Conservation (phyloP, 2,329 filamentous ascomycete species). For the Leptodontidium sp. region DNA sequence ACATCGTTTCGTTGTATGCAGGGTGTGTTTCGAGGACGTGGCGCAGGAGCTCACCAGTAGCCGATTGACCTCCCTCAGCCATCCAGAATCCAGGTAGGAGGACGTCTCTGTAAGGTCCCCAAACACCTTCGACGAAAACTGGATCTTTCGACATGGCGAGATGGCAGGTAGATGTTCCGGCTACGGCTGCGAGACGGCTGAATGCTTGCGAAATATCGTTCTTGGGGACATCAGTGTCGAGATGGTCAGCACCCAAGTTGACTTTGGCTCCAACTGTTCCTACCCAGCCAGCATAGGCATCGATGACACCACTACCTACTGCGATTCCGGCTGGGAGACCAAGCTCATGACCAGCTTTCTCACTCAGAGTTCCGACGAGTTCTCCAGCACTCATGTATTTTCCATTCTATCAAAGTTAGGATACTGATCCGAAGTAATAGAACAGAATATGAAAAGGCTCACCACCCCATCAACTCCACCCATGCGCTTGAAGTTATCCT, state of each 20-base stretch:
- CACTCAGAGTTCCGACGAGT: conserved; percentile 83
- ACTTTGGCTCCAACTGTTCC: conserved; percentile 98
- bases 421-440: conserved; percentile 25
- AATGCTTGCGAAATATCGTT: conserved; percentile 95
- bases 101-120: conserved; percentile 96
- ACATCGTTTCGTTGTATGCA: conserved; percentile 81
- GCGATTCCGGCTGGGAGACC: conserved; percentile 88
- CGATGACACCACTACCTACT: conserved; percentile 95
- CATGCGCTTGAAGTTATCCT: conserved; percentile 91
- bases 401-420: conserved; percentile 73
- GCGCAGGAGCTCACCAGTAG: conserved; percentile 92
- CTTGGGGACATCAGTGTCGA: conserved; percentile 72
- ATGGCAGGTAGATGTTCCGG: conserved; percentile 97
- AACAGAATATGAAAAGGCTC: conserved; percentile 60
- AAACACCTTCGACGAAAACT: conserved; percentile 94
- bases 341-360: conserved; percentile 82
- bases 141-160: conserved; percentile 93
- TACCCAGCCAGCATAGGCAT: conserved; percentile 98
- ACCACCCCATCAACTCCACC: conserved; percentile 96
- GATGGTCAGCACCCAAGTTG: conserved; percentile 71
- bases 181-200: conserved; percentile 89
- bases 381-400: conserved; percentile 92
- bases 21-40: conserved; percentile 96
- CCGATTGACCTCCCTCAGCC: conserved; percentile 95
- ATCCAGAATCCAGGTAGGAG: conserved; percentile 94